Percentiles rank a stretch among this genome's conserved stretches.
phyloP scores from a whole-genome alignment of 2,329 filamentous ascomycete genomes.

The Trichoderma koningii region DNA sequence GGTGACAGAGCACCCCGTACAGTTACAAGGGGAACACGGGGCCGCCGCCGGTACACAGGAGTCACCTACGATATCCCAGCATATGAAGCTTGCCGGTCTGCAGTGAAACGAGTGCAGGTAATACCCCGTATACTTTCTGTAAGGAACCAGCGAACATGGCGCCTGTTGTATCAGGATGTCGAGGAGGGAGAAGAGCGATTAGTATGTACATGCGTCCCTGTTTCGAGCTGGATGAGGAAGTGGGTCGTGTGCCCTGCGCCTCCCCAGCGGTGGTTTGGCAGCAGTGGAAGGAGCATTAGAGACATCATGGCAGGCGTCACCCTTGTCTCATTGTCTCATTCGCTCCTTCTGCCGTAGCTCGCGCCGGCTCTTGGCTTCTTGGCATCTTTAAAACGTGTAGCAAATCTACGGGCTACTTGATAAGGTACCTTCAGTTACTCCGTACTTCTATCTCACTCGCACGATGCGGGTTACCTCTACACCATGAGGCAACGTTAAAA shows the following conservation, averaged over 20 bases:
- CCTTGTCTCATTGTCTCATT: slow-evolving; percentile 10
- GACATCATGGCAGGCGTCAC: slow-evolving; percentile 17
- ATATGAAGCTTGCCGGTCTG: too few species aligned
- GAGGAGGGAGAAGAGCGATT: too few species aligned
- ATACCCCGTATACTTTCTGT: not conserved
- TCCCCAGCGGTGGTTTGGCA: not conserved
- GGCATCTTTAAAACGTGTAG: not conserved
- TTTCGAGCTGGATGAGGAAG: slow-evolving; percentile 22
- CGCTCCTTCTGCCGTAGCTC: slow-evolving; percentile 5
- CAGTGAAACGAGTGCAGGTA: too few species aligned
- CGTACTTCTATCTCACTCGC: too few species aligned
- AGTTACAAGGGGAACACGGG: not conserved
- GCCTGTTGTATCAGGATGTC: too few species aligned
- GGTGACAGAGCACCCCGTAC: not conserved
- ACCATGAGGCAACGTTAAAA: not conserved
- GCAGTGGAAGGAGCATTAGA: slow-evolving; percentile 14
- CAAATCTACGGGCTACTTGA: not conserved
- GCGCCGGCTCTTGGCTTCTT: slow-evolving; percentile 18
- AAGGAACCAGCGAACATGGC: not conserved
- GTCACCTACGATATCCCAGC: not conserved
- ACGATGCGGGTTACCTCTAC: too few species aligned
- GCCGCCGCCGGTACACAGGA: not conserved
- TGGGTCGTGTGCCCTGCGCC: slow-evolving; percentile 23
- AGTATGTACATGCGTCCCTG: too few species aligned
- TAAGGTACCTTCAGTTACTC: too few species aligned